Conservation (phyloP, 768 basidiomycete species). For the Pisolithus albus region DNA sequence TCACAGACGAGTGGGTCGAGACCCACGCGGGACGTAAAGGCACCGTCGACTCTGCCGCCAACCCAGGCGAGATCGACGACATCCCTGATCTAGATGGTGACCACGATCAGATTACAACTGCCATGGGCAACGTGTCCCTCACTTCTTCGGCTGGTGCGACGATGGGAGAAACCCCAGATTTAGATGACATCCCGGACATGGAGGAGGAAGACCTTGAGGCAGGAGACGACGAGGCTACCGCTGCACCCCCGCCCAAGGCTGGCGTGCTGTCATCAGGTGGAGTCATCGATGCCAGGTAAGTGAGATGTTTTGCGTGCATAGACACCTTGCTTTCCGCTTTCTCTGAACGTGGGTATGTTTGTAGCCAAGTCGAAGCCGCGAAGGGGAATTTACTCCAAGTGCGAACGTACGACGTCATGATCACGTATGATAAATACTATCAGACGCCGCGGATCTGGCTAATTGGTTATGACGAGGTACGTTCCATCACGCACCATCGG, state of each 20-base stretch:
- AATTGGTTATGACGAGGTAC: conserved; percentile 93
- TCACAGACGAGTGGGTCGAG: conserved; percentile 93
- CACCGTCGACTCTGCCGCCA: conserved; percentile 44
- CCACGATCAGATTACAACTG: conserved; percentile 34
- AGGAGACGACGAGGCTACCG: conserved; percentile 82
- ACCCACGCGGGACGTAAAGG: conserved; percentile 81
- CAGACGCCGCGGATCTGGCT: conserved; percentile 98
- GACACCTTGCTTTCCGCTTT: neutral
- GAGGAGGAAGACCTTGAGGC: conserved; percentile 90
- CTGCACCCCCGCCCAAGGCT: conserved; percentile 40
- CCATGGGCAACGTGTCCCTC: conserved; percentile 43
- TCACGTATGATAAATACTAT: conserved; percentile 99
- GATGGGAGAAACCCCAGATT: conserved; percentile 68
- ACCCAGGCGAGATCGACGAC: conserved; percentile 68
- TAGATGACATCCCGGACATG: conserved; percentile 99
- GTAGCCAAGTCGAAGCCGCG: conserved; percentile 55
- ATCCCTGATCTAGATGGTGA: conserved; percentile 79
- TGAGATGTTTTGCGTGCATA: conserved; percentile 11
- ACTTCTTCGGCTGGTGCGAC: conserved; percentile 27
- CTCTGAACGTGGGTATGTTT: conserved; percentile 3
- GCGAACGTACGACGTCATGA: conserved; percentile 98
- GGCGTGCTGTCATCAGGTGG: conserved; percentile 22
- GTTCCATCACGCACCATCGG: conserved; percentile 6
- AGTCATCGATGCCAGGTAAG: conserved; percentile 44
- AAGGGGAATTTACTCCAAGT: conserved; percentile 89